Evolutionary conservation across 768 basidiomycete genomes (phyloP), one percentile per base, ranked within the genome.

Genomic region (Amylocystis lapponica): DNA sequence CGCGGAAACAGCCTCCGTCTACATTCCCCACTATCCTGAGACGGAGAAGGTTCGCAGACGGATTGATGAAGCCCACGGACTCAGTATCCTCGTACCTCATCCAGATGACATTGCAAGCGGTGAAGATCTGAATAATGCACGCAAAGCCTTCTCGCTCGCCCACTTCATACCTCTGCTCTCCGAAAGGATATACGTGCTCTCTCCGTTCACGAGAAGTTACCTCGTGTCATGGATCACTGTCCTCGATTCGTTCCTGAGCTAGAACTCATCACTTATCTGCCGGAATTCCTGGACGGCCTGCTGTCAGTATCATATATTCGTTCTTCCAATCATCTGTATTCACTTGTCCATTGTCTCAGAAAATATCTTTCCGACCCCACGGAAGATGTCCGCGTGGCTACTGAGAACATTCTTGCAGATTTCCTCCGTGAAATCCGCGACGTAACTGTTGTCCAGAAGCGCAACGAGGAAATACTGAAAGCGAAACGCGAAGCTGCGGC

Each of bases 181-280:
- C 37, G 95, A 98, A 50, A 76, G 96, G 48, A 92, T 98, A 40
- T 87, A 94, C 55, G 96, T 98, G 51, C 70, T 98, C 59, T 94
- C 85, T 59, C 95, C 96, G 1, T 93, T 95, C 61, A 95, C 96
- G 1, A 72, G 96, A 47, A 95, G 84, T 60, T 98, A 93, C 62
- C 76, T 99, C n/a, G 90, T 96, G 26, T 86, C 87, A 1, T 99
- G 96, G 96, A 89, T 98, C 46, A 89, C 79, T 32, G 88, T 96
- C 4, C 75, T 99, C 34, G 93, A 97, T 58, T 94, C 92, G 89
- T 98, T 4, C 96, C 96, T 10, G 96, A 99, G 57, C 70, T 99
- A 41, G 95, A 98, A 60, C 75, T 99, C 34, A 86, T 98, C 35
- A 83, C 89, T 21, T 96, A 89, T 66, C 76, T 99, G 26, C 96